Evolutionary conservation across 1,139 yeast species (phyloP).

Genomic region (Pneumocystis oryctolagi): DNA sequence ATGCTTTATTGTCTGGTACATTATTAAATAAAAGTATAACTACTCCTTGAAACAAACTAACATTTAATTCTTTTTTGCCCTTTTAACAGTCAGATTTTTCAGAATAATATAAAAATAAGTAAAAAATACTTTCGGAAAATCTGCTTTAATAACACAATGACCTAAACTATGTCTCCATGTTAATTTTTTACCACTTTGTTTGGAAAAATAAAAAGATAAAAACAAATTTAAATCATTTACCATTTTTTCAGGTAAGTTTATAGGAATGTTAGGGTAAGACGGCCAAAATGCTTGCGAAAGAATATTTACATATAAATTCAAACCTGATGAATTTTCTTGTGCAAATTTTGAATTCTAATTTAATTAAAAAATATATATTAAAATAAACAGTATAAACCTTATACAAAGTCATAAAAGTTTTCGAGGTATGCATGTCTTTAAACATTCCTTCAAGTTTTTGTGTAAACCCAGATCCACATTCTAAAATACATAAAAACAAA

Average conservation of each 20-base stretch:
- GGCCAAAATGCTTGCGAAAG: slow-evolving; percentile 25
- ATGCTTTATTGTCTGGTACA: slow-evolving; percentile 12
- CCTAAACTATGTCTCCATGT: slow-evolving; percentile 24
- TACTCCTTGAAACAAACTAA: slow-evolving; percentile 22
- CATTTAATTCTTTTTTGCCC: slow-evolving; percentile 22
- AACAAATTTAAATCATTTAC: slow-evolving; percentile 17
- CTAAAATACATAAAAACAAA: slow-evolving; percentile 10
- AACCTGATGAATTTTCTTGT: slow-evolving; percentile 9
- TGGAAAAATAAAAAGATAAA: slow-evolving; percentile 17
- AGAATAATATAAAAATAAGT: background rate
- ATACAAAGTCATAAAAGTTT: slow-evolving; percentile 17
- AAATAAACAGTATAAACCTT: slow-evolving; percentile 4
- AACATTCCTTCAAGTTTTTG: slow-evolving; percentile 26
- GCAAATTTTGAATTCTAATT: slow-evolving; percentile 12
- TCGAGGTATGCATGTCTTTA: slow-evolving; percentile 23
- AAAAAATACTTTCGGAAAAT: slow-evolving; percentile 16
- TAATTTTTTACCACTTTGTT: slow-evolving; percentile 19
- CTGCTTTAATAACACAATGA: slow-evolving; percentile 22
- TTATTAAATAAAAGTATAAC: slow-evolving; percentile 22
- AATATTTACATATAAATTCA: slow-evolving; percentile 21
- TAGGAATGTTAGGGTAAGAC: slow-evolving; percentile 21
- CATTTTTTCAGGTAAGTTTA: slow-evolving; percentile 21
- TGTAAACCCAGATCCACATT: slow-evolving; percentile 24
- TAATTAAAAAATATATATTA: background rate
- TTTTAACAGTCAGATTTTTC: background rate